These are phyloP conservation scores for Vicia faba DNA, from an alignment of 306 rosid species.

Conservation along the genomic window DNA sequence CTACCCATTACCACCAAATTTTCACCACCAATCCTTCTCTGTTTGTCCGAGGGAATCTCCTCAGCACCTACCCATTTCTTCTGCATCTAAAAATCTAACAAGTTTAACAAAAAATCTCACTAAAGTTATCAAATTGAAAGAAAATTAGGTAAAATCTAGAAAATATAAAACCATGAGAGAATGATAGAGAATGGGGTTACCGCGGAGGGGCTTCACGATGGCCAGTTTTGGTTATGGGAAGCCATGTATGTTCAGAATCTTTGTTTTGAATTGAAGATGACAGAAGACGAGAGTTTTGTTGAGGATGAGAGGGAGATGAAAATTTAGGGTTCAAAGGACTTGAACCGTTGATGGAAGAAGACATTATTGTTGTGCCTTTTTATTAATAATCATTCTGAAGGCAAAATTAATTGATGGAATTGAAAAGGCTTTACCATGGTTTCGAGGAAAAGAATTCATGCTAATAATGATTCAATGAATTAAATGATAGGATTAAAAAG, in stretches of 20 bases:
- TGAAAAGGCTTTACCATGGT: no score
- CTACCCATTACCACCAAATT: constrained; percentile 46
- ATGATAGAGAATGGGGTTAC: constrained; percentile 43
- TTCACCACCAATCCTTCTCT: constrained; percentile 63
- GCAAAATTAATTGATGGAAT: no score
- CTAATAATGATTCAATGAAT: no score
- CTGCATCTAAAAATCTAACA: constrained; percentile 40
- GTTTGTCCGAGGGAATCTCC: constrained; percentile 5
- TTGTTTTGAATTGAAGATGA: no score
- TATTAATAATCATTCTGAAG: no score
- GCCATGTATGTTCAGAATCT: constrained; percentile 49
- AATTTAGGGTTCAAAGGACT: no score
- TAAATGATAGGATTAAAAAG: no score
- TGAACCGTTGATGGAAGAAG: no score
- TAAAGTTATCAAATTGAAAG: not conserved
- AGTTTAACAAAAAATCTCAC: not conserved
- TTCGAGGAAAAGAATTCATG: no score
- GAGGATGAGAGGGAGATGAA: no score
- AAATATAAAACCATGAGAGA: not conserved
- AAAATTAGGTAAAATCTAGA: not conserved
- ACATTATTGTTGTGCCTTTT: no score
- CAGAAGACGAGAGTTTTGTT: no score
- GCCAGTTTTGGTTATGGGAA: constrained; percentile 78
- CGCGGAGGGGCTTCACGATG: constrained; percentile 73
- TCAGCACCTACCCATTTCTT: constrained; percentile 48